Conservation (phyloP, 345 rosid species). For the Xanthoceras sorbifolium region DNA sequence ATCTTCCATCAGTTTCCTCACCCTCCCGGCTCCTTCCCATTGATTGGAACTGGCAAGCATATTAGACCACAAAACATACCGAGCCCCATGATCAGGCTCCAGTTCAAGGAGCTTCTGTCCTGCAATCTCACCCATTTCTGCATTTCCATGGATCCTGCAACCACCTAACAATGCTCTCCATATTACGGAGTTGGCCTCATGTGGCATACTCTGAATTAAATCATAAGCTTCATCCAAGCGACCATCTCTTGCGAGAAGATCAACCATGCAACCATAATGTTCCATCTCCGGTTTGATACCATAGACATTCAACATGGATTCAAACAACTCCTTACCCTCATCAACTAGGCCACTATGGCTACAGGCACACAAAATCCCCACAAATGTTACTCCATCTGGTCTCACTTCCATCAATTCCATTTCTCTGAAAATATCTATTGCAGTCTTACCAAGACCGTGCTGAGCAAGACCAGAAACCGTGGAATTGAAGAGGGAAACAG, state of each 20-base stretch:
- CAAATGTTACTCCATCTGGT: constrained; percentile 60
- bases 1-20: constrained; percentile 41
- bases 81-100: constrained; percentile 42
- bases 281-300: constrained; percentile 40
- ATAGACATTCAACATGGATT: constrained; percentile 41
- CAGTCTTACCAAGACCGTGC: constrained; percentile 49
- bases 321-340: constrained; percentile 45
- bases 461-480: constrained; percentile 61
- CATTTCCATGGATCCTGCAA: constrained; percentile 39
- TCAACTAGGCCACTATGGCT: constrained; percentile 57
- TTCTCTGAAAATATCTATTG: constrained; percentile 42
- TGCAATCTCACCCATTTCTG: constrained; percentile 36
- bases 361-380: constrained; percentile 55
- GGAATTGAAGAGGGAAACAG: constrained; percentile 48
- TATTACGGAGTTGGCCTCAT: constrained; percentile 48
- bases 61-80: constrained; percentile 36
- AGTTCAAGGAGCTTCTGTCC: constrained; percentile 28
- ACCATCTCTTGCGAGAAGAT: constrained; percentile 65
- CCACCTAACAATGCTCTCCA: constrained; percentile 50
- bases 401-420: constrained; percentile 41
- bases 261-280: constrained; percentile 66
- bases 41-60: constrained; percentile 32
- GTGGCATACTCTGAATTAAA: constrained; percentile 49
- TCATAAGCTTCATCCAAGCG: constrained; percentile 53
- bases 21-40: constrained; percentile 39